phyloP scores from a whole-genome alignment of 768 basidiomycete genomes.

The Termitomyces sp. region DNA sequence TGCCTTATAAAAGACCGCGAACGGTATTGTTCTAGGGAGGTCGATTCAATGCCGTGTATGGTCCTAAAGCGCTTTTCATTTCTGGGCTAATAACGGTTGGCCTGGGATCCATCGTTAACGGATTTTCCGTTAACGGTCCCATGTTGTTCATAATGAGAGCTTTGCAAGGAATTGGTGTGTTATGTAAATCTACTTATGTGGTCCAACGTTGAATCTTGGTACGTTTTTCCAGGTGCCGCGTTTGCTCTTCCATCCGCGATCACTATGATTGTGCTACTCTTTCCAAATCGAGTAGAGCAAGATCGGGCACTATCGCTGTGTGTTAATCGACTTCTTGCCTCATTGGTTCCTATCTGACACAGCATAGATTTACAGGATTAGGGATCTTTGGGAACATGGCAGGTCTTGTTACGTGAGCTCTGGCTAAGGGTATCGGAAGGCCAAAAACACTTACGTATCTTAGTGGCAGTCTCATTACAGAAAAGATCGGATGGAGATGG shows the following conservation, averaged over 20 bases:
- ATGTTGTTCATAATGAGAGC: constrained; percentile 45
- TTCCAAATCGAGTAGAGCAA: constrained; percentile 42
- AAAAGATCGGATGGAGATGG: constrained; percentile 39
- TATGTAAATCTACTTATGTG: too few relatives aligned
- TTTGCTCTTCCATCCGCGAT: constrained; percentile 46
- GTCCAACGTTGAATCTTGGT: too few relatives aligned
- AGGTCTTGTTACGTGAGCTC: constrained; percentile 12
- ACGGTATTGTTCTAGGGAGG: constrained; percentile 29
- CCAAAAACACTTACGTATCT: neutral
- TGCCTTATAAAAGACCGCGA: neutral
- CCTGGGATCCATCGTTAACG: constrained; percentile 35
- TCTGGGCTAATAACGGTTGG: constrained; percentile 37
- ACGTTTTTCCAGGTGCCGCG: constrained; percentile 10
- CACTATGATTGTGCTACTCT: constrained; percentile 42
- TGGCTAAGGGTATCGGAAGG: neutral
- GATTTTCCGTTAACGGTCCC: constrained; percentile 41
- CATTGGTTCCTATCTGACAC: neutral
- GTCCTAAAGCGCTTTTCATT: constrained; percentile 36
- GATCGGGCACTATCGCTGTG: constrained; percentile 35
- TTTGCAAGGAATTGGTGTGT: constrained; percentile 39
- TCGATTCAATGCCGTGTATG: constrained; percentile 28
- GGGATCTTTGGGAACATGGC: constrained; percentile 35
- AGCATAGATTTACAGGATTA: constrained; percentile 41
- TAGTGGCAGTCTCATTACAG: constrained; percentile 39
- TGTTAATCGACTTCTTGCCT: neutral